Evolutionary conservation across 2,329 filamentous ascomycete genomes (phyloP), one percentile per base, ranked within the genome.

Genomic region (Ophiobolus disseminans): DNA sequence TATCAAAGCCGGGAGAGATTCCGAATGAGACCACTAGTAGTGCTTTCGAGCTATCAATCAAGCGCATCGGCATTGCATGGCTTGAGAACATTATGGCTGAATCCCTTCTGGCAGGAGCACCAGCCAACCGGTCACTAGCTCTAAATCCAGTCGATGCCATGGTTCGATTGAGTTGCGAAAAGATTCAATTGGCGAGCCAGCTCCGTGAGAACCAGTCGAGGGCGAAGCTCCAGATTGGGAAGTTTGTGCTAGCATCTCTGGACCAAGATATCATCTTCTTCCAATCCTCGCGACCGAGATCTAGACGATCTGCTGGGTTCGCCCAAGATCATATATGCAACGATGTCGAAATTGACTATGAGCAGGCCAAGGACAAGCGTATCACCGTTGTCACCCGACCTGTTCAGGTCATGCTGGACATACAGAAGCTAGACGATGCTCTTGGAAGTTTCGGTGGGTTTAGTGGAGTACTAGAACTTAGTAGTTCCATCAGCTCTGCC

Each of bases 371-470:
- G 20, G 68, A 71, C 14, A 62, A 57, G 9, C 65, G 69, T 6
- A 56, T 89, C 13, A 85, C 89, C 23, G 69, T 96, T 11, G 83
- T 85, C 42, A 95, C 91, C 0, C 79, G 95, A 8, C 91, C 92
- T 5, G 72, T 97, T 1, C 84, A 87, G 49, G 70, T 96, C 8
- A 83, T 86, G 47, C 74, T 97, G 31, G 90, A 97, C 66, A 76
- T 97, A 13, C 86, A 88, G 55, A 83, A 84, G 45, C 76, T 97
- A 17, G 94, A 97, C 60, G 91, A 96, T 62, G 90, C 90, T 0
- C 86, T 97, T 50, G 85, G 85, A 46, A 91, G 90, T 80, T 92
- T 97, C 73, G 94, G 94, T 26, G 94, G 94, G 0, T 78, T 99
- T 34, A 96, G 92, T 70, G 91, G 91, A 57, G 88, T 99, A 42